Percentiles rank a stretch among this genome's conserved stretches.
phyloP scores from a whole-genome alignment of 2,329 filamentous ascomycete genomes.

The Teratosphaeria nubilosa region DNA sequence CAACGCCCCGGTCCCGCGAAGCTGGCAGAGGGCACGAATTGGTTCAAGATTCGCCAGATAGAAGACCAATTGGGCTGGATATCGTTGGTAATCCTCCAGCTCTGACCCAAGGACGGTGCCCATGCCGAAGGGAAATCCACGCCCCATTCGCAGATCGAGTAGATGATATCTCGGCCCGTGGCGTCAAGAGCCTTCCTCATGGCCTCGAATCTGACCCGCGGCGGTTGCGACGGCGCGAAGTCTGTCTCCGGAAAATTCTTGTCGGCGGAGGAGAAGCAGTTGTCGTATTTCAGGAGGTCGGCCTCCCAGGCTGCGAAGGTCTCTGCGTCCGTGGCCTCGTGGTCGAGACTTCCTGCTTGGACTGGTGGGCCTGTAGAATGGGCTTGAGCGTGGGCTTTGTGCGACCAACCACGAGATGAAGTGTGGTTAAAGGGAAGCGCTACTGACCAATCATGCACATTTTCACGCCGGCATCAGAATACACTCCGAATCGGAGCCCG shows the following conservation, averaged over 20 bases:
- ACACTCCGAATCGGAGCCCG: conserved; percentile 45
- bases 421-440: neutral
- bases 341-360: conserved; percentile 12
- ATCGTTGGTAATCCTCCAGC: conserved; percentile 1
- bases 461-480: conserved; percentile 31
- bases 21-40: neutral
- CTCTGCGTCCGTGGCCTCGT: conserved; percentile 18
- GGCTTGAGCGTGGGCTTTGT: neutral
- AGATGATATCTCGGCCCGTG: neutral
- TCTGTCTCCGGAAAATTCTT: neutral
- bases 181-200: neutral
- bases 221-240: neutral
- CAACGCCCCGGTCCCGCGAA: neutral
- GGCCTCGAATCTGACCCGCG: neutral
- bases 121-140: conserved; percentile 1
- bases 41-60: neutral
- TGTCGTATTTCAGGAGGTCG: conserved; percentile 14
- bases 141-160: conserved; percentile 1
- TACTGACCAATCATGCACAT: conserved; percentile 14
- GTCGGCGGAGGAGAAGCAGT: neutral
- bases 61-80: neutral
- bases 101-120: neutral
- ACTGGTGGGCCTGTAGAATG: neutral
- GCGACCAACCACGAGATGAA: no score
- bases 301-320: conserved; percentile 20